phyloP scores from a whole-genome alignment of 306 rosid species.

The Senna siamea region DNA sequence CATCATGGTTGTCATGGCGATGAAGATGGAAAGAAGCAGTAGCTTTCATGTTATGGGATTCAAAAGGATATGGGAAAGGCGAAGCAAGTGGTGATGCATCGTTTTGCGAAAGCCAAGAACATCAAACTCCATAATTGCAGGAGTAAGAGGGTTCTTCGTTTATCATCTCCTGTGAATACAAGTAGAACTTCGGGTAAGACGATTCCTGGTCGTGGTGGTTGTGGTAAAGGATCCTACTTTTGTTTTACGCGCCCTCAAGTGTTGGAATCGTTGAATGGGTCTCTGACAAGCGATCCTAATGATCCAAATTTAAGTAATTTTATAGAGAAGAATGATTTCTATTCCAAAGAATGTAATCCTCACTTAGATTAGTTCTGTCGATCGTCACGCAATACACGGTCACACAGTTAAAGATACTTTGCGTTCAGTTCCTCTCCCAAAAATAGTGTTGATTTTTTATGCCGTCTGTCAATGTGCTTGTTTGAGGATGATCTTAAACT shows the following conservation, averaged over 20 bases:
- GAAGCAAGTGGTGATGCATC: constrained; percentile 47
- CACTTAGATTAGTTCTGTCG: constrained; percentile 46
- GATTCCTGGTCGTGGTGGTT: constrained; percentile 19
- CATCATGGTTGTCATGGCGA: constrained; percentile 37
- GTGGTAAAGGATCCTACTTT: constrained; percentile 53
- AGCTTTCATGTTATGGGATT: constrained; percentile 28
- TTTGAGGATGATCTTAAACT: constrained; percentile 15
- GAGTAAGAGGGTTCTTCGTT: constrained; percentile 29
- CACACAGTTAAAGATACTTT: constrained; percentile 25
- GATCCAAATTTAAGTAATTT: constrained; percentile 59
- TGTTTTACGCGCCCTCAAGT: constrained; percentile 61
- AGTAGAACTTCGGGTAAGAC: constrained; percentile 47
- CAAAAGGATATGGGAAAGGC: constrained; percentile 39
- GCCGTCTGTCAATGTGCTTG: too few species aligned
- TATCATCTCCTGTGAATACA: constrained; percentile 35
- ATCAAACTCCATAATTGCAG: constrained; percentile 32
- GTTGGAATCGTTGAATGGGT: constrained; percentile 51
- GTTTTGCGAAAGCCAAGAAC: constrained; percentile 51
- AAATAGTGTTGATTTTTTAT: neutral
- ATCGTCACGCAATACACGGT: neutral
- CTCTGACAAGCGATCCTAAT: constrained; percentile 63
- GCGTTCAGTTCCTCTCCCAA: constrained; percentile 15
- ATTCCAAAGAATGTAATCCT: constrained; percentile 72
- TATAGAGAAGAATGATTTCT: constrained; percentile 72
- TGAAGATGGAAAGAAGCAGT: constrained; percentile 40